A percentile compares a stretch with the other conserved stretches of the same genome.
These are phyloP conservation scores for Cinchona pubescens DNA, from an alignment of 257 asterid species.

Conservation along the genomic window DNA sequence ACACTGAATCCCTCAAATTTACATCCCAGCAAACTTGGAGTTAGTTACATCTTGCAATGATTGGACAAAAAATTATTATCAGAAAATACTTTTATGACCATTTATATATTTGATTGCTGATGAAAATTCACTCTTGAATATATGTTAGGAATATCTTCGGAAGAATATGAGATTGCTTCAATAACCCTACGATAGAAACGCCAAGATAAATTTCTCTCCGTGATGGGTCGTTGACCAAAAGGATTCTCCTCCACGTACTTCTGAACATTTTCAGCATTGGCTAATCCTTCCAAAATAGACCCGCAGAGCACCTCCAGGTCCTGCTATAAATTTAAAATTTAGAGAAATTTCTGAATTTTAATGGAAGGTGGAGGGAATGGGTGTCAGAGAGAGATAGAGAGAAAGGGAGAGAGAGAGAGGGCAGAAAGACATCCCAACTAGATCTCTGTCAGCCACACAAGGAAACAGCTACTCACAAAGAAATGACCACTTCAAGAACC, in stretches of 20 bases:
- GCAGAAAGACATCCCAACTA: neutral
- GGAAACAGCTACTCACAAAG: neutral
- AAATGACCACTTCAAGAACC: neutral
- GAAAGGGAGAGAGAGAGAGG: neutral
- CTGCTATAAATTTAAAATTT: conserved; percentile 31
- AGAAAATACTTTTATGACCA: neutral
- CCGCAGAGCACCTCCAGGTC: conserved; percentile 81
- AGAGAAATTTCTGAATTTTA: neutral
- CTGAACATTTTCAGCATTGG: conserved; percentile 68
- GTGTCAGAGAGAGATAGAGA: neutral
- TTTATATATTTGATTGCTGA: conserved; percentile 1
- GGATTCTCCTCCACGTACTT: conserved; percentile 66
- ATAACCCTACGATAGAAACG: conserved; percentile 63
- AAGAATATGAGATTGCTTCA: conserved; percentile 23
- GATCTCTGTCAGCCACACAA: neutral
- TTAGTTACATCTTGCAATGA: neutral
- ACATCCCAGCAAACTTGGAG: neutral
- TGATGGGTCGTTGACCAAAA: conserved; percentile 73
- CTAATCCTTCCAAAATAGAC: conserved; percentile 64
- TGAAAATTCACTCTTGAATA: neutral
- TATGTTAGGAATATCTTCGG: neutral
- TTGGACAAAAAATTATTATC: neutral
- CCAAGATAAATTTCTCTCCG: conserved; percentile 67
- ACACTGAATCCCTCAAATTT: neutral
- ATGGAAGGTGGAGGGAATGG: neutral